These are phyloP conservation scores for Tilletia horrida DNA, from an alignment of 1,284 basidiomycete genomes.

Conservation along the genomic window DNA sequence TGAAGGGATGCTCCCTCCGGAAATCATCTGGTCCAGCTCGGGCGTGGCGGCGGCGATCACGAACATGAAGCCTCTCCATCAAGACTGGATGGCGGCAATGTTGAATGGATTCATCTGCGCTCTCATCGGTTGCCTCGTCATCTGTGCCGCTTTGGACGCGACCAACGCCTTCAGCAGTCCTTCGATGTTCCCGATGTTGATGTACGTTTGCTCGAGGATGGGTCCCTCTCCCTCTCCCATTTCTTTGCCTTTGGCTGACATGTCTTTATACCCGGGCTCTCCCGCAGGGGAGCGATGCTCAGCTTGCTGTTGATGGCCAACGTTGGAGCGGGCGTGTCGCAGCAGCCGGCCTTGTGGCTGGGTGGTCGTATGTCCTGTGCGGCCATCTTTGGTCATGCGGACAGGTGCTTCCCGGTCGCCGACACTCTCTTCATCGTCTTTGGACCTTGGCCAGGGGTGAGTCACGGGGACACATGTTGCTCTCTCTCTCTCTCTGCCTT, in stretches of 20 bases:
- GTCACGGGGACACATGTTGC: background rate
- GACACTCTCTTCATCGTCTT: background rate
- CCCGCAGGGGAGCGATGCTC: background rate
- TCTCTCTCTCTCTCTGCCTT: no score
- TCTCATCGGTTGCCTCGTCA: background rate
- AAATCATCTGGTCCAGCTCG: background rate
- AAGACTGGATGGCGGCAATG: background rate
- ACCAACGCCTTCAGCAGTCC: slow-evolving; percentile 4
- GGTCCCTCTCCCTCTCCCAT: no score
- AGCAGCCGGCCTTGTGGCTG: background rate
- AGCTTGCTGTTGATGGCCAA: background rate
- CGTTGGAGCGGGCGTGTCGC: no score
- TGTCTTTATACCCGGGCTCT: background rate
- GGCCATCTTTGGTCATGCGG: background rate
- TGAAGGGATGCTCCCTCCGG: background rate
- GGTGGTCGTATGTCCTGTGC: slow-evolving; percentile 5
- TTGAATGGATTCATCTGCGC: background rate
- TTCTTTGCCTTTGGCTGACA: background rate
- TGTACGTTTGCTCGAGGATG: background rate
- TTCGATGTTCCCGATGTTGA: background rate
- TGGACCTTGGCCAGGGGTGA: background rate
- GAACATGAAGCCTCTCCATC: background rate
- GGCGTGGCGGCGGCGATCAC: background rate
- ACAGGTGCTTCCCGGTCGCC: background rate
- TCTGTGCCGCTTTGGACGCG: background rate